Evolutionary conservation across 441 rosid species (phyloP).

Genomic region (Eutrema salsugineum): DNA sequence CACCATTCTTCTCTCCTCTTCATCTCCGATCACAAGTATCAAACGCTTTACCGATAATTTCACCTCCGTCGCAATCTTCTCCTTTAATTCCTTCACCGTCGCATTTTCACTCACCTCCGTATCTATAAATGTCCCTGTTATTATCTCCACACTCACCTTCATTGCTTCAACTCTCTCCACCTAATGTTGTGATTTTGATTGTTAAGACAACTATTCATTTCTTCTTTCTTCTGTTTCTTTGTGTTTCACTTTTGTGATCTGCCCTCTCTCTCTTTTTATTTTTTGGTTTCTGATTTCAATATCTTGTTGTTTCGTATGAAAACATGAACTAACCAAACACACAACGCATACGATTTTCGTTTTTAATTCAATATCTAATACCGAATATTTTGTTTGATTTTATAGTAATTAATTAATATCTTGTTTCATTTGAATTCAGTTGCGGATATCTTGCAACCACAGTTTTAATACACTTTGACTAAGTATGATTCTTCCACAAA

Average conservation of each 20-base stretch:
- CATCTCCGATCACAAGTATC: slow-evolving; percentile 35
- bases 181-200: neutral
- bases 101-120: slow-evolving; percentile 47
- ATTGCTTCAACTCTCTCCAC: slow-evolving; percentile 26
- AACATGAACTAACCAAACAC: slow-evolving; percentile 27
- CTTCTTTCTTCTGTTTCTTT: neutral
- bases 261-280: neutral
- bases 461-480: slow-evolving; percentile 2
- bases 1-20: slow-evolving; percentile 16
- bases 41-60: slow-evolving; percentile 49
- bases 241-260: neutral
- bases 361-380: neutral
- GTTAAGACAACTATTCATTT: neutral
- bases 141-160: slow-evolving; percentile 64
- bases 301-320: slow-evolving; percentile 11
- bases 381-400: neutral
- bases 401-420: slow-evolving; percentile 1
- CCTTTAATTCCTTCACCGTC: slow-evolving; percentile 50
- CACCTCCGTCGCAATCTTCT: slow-evolving; percentile 46
- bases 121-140: slow-evolving; percentile 56
- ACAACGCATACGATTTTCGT: slow-evolving; percentile 18
- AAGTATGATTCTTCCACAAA: neutral
- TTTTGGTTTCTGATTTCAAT: neutral
- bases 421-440: neutral
- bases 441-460: neutral